Evolutionary conservation across 2,329 filamentous ascomycete species (phyloP), one percentile per base, ranked within the genome.

Genomic region (Ceratocystis ficicola): DNA sequence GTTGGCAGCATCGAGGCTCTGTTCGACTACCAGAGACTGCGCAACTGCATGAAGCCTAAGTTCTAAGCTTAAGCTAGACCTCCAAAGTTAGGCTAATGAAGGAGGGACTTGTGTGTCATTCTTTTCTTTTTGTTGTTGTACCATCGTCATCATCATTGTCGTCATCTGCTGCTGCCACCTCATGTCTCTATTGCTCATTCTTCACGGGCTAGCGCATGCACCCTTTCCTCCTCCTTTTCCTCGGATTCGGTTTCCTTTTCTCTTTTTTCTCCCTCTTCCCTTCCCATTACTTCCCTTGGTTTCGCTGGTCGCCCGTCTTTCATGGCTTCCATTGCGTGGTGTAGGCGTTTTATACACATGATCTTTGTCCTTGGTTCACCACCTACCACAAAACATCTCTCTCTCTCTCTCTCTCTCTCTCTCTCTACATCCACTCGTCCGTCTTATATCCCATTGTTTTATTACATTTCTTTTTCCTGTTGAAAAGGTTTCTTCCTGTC

Each of bases 1-100:
- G 89, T 97, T 70, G 94, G 94, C 71, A 87, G 85, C 79, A 91
- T 97, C 74, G 94, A 97, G 83, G 93, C 86, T 75, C 77, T 87
- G 67, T 82, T 88, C 69, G 85, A 93, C 77, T 95, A 94, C 80
- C 81, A 87, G 76, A 81, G 87, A 75, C 82, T 90, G 73, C 83
- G 91, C 76, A 86, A 84, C 76, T 90, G 94, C 76, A 94, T 94
- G 88, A 90, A 85, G 81, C 86, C 90, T 77, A 93, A 90, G 80
- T 82, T 81, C 73, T 83, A 79, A 75, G 70, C 63, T 67, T 67
- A 44, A 67, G 57, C 62, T 65, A 64, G 36, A 65, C 48, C 36
- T 41, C 41, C 48, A 57, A 65, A 65, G 62, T 67, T 63, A 62
- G 65, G 60, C 63, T 67, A 67, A 66, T 65, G 63, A 67, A 68